Evolutionary conservation across 331 rosid species (phyloP), one percentile per base, ranked within the genome.

Genomic region (Rosa hybrid): DNA sequence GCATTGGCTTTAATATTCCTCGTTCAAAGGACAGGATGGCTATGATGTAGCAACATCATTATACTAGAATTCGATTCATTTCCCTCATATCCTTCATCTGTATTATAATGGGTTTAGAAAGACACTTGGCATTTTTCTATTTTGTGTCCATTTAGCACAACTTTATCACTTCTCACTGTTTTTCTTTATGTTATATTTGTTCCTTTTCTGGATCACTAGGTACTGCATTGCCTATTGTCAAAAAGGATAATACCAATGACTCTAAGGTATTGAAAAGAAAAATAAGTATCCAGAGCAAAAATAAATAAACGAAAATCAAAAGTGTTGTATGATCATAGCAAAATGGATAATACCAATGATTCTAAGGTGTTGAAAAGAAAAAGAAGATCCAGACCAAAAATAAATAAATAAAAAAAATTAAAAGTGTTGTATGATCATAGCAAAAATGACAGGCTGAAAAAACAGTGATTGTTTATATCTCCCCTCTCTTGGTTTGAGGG

Each of bases 111-210:
- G n/a, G 30, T 76, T 27, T 76, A 45, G 27, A 51, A 10, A 64
- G 46, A 48, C 34, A 17, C 56, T 25, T 63, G 0, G 21, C 34
- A 30, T 30, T 46, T 77, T 41, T 49, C 8, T 3, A 34, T 30
- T 60, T 45, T 62, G 12, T 62, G 6, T 30, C 12, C 63, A 45
- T 64, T 64, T 46, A 50, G 38, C 49, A 64, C 41, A 77, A 63
- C 73, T 48, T 30, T 63, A 48, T 64, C 63, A 48, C 23, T 45
- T 76, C 4, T 14, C 56, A 44, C 27, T 51, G 64, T 50, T 72
- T 72, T 72, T 23, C 60, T 72, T 20, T 23, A 18, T 62, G 34
- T 62, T 76, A 62, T 27, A 45, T 56, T 25, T 38, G 46, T 76
- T 44, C 34, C 8, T 5, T 70, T 70, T 11, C 34, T 2, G 59